Conservation (phyloP, 1,139 yeast species). For the Saccharomycopsis crataegensis region DNA sequence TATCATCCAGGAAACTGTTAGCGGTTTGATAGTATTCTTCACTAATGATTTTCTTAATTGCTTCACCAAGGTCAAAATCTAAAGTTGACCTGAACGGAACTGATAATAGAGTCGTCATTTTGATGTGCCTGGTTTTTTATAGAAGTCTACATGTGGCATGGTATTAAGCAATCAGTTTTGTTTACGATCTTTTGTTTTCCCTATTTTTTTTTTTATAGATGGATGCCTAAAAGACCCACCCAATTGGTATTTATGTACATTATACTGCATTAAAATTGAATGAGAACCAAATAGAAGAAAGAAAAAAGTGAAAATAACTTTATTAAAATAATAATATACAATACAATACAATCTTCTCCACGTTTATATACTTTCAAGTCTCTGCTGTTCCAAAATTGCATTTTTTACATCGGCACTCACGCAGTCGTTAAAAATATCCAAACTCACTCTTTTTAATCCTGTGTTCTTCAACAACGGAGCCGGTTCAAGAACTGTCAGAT, state of each 20-base stretch:
- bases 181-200: not conserved
- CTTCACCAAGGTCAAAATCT: constrained; percentile 37
- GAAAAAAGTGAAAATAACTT: too few species aligned
- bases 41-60: constrained; percentile 45
- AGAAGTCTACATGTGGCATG: not conserved
- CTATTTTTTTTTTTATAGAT: not conserved
- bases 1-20: constrained; percentile 46
- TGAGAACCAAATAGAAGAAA: too few species aligned
- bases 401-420: constrained; percentile 49
- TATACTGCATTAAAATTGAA: too few species aligned
- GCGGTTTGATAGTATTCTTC: constrained; percentile 62
- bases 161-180: not conserved
- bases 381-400: constrained; percentile 55
- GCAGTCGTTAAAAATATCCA: constrained; percentile 47
- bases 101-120: constrained; percentile 30
- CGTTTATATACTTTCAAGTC: constrained; percentile 1
- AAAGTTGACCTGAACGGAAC: constrained; percentile 51
- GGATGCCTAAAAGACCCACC: not conserved
- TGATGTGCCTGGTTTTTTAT: constrained; percentile 9
- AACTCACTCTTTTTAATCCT: constrained; percentile 55
- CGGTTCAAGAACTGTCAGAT: constrained; percentile 45
- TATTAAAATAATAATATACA: too few species aligned
- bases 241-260: too few species aligned
- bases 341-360: too few species aligned
- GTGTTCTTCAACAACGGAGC: constrained; percentile 44